A percentile compares a stretch with the other conserved stretches of the same genome.
Conservation (phyloP, 352 stramenopile genomes). For the Blastocystis sp. region DNA sequence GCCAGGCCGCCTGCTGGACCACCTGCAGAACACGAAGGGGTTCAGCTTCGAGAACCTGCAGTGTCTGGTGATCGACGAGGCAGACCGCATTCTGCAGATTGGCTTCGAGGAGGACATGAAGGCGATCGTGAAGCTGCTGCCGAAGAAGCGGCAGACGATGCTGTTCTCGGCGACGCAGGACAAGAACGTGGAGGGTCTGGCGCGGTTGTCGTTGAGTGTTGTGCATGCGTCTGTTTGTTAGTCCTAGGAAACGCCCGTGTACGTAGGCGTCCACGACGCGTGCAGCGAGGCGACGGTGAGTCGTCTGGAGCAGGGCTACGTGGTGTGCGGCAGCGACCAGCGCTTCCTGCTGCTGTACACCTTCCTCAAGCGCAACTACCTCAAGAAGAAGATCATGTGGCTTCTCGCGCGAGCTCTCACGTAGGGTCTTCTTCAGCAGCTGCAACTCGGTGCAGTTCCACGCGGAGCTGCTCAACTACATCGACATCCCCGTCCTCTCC, state of each 20-base stretch:
- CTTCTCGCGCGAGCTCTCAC: neutral
- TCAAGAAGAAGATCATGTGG: slow-evolving; percentile 88
- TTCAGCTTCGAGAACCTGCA: slow-evolving; percentile 86
- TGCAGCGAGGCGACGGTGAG: slow-evolving; percentile 78
- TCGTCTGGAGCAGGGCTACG: slow-evolving; percentile 90
- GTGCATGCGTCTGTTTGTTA: slow-evolving; percentile 62
- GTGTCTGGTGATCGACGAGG: slow-evolving; percentile 85
- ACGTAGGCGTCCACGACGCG: slow-evolving; percentile 85
- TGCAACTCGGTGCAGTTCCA: slow-evolving; percentile 95
- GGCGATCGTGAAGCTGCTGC: slow-evolving; percentile 91
- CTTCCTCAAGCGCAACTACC: slow-evolving; percentile 97
- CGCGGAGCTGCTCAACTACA: slow-evolving; percentile 95
- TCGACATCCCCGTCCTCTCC: slow-evolving; percentile 92
- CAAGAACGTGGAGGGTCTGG: slow-evolving; percentile 92
- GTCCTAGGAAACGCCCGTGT: slow-evolving; percentile 87
- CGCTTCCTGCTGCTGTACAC: slow-evolving; percentile 95
- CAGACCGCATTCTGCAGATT: slow-evolving; percentile 92
- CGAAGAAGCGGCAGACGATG: slow-evolving; percentile 92
- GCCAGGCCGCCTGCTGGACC: slow-evolving; percentile 88
- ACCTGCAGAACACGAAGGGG: slow-evolving; percentile 91
- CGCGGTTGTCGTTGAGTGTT: slow-evolving; percentile 65
- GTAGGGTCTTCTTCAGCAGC: slow-evolving; percentile 71
- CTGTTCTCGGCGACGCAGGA: slow-evolving; percentile 95
- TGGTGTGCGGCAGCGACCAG: slow-evolving; percentile 89
- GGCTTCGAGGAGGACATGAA: slow-evolving; percentile 97